These are phyloP conservation scores for Marasmius sp. DNA, from an alignment of 1,284 basidiomycete genomes.

Conservation along the genomic window DNA sequence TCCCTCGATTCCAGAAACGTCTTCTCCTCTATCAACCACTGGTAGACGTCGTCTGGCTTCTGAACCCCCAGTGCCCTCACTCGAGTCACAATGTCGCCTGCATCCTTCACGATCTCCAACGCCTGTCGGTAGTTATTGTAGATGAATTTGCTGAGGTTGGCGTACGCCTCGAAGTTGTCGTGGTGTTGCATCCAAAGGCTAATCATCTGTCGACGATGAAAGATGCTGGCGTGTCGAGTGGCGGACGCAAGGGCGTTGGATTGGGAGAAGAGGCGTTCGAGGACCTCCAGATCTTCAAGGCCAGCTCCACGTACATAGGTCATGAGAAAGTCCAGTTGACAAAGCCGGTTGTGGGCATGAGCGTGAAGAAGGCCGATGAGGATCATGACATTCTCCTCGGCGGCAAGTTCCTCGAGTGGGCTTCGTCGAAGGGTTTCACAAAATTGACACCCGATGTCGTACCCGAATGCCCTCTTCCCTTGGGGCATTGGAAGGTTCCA, in stretches of 20 bases:
- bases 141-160: slow-evolving; percentile 1
- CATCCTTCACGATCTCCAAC: not conserved
- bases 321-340: slow-evolving; percentile 16
- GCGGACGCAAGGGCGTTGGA: slow-evolving; percentile 15
- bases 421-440: slow-evolving; percentile 9
- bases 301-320: slow-evolving; percentile 13
- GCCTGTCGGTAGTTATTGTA: slow-evolving; percentile 6
- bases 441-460: slow-evolving; percentile 19
- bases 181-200: slow-evolving; percentile 11
- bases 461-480: not conserved
- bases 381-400: not conserved
- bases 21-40: not conserved
- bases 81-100: too few relatives aligned
- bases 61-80: too few relatives aligned
- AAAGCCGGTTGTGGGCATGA: slow-evolving; percentile 21
- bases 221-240: slow-evolving; percentile 11
- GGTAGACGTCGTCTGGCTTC: not conserved
- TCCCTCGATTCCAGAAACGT: not conserved
- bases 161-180: slow-evolving; percentile 13
- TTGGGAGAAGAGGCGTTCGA: slow-evolving; percentile 18
- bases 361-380: slow-evolving; percentile 19
- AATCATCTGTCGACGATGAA: slow-evolving; percentile 17
- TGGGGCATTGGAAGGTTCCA: too few relatives aligned
- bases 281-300: slow-evolving; percentile 20
- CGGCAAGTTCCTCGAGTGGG: slow-evolving; percentile 5